Percentiles rank a stretch among this genome's conserved stretches.
Evolutionary conservation across 805 yeast species (phyloP).

Genomic region (Lachancea meyersii): DNA sequence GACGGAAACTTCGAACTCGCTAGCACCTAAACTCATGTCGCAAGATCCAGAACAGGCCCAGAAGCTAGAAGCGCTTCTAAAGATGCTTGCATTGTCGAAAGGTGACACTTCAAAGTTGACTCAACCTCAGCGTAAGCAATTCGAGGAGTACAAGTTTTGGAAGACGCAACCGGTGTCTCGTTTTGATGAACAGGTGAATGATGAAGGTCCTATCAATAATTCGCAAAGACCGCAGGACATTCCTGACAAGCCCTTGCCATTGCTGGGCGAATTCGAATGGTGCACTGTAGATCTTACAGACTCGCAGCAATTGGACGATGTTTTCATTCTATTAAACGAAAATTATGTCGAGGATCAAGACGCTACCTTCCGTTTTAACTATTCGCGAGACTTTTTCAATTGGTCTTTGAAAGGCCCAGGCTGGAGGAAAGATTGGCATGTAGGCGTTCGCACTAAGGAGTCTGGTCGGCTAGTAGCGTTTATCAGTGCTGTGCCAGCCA

Average conservation of each 20-base stretch:
- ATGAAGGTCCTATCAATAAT: slow-evolving; percentile 78
- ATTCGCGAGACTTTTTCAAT: slow-evolving; percentile 70
- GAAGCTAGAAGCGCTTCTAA: slow-evolving; percentile 47
- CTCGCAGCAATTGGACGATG: slow-evolving; percentile 58
- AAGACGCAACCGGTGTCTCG: slow-evolving; percentile 91
- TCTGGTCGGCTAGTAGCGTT: slow-evolving; percentile 82
- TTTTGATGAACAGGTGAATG: slow-evolving; percentile 57
- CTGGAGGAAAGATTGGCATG: slow-evolving; percentile 81
- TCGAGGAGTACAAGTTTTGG: slow-evolving; percentile 95
- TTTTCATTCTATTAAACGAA: slow-evolving; percentile 72
- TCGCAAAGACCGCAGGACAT: slow-evolving; percentile 65
- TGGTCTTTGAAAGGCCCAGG: slow-evolving; percentile 97
- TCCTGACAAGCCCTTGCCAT: slow-evolving; percentile 60
- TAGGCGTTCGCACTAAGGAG: slow-evolving; percentile 81
- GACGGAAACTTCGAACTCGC: neutral
- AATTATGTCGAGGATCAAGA: slow-evolving; percentile 94
- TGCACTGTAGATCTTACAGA: slow-evolving; percentile 60
- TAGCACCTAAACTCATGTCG: slow-evolving; percentile 9
- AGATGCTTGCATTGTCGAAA: slow-evolving; percentile 29
- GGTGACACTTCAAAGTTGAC: slow-evolving; percentile 43
- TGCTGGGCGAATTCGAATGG: slow-evolving; percentile 87
- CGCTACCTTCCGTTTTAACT: slow-evolving; percentile 86
- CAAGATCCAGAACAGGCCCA: slow-evolving; percentile 18
- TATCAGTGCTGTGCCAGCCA: slow-evolving; percentile 83
- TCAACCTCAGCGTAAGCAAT: slow-evolving; percentile 58